Base-by-base conservation (phyloP, 257 asterid genomes). In the Nicotiana attenuata region DNA sequence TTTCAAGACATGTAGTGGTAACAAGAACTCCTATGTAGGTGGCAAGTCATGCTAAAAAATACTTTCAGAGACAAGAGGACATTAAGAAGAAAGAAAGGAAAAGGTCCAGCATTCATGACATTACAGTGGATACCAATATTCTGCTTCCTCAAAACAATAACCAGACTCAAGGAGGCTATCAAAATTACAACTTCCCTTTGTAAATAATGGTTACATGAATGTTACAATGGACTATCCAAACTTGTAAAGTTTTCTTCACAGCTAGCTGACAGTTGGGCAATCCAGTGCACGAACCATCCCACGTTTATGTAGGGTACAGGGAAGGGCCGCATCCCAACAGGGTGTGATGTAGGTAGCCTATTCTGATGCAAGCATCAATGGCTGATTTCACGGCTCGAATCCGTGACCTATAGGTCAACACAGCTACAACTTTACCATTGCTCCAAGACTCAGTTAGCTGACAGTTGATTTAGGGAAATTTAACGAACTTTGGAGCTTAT, bases 21-120 rank as follows among this genome's bases (percentile, higher is more conserved):
- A 89, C 98, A 0, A 90, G 97, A 83, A 94, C 98, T 6, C 97
- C 98, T 7, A 94, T 97, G 3, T 97, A 94, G 81, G 98, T 94
- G 35, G 98, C 98, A 11, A 94, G 98, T 73, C 98, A 94, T 73
- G 98, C 98, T 9, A 97, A 94, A 81, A 94, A 94, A 35, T 94
- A 92, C 41, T 94, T 85, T 85, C 94, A 92, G 41, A 97, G 98
- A 10, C 98, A 92, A 45, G 87, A 80, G 19, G 84, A 97, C 1
- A 94, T 86, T 35, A 94, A 93, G 1, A 7, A 38, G 88, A 94
- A 89, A 67, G 97, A 94, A 87, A 86, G 98, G 26, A 94, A 94
- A 82, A 86, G 98, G 47, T 91, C 97, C 0, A 94, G 98, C 87
- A 94, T 93, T 65, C 98, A 94, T 56, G 98, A 94, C 80, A 93